These are phyloP conservation scores for Aphanomyces astaci DNA, from an alignment of 352 stramenopile genomes.

Conservation along the genomic window DNA sequence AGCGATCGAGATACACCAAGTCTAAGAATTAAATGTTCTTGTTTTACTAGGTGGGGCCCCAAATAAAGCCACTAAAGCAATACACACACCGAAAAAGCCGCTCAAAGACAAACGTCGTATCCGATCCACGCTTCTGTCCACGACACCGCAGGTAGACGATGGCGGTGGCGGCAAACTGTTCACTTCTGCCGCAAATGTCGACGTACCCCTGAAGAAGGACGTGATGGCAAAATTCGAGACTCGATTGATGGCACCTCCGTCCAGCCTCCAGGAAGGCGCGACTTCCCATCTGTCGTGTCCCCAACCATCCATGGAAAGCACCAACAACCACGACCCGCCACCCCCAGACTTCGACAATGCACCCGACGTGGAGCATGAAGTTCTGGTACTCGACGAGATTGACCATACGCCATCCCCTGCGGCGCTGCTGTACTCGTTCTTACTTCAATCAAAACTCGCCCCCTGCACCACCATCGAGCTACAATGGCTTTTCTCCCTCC, in stretches of 20 bases:
- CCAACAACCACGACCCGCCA: too few species aligned
- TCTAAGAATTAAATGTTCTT: not conserved
- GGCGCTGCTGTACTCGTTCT: slow-evolving; percentile 14
- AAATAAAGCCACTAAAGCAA: slow-evolving; percentile 10
- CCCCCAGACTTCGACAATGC: not conserved
- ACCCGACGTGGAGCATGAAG: not conserved
- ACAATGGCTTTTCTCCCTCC: slow-evolving; percentile 20
- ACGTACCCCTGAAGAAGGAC: slow-evolving; percentile 5
- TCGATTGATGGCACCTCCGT: not conserved
- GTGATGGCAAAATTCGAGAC: slow-evolving; percentile 18
- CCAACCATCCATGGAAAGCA: not conserved
- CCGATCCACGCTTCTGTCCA: slow-evolving; percentile 14
- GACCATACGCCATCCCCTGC: slow-evolving; percentile 2
- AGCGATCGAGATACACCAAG: not conserved
- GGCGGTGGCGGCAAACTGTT: not conserved
- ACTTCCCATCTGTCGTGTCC: not conserved
- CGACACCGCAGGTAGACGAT: not conserved
- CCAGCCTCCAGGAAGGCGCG: not conserved
- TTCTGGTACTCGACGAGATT: slow-evolving; percentile 4
- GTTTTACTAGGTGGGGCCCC: not conserved
- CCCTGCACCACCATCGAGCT: slow-evolving; percentile 8
- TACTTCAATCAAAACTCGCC: slow-evolving; percentile 12
- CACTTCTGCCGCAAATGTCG: not conserved
- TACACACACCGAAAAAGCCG: not conserved
- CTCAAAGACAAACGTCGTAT: slow-evolving; percentile 21